These are phyloP conservation scores for Aotearoamyces nothofagi DNA, from an alignment of 2,329 filamentous ascomycete genomes.

Conservation along the genomic window DNA sequence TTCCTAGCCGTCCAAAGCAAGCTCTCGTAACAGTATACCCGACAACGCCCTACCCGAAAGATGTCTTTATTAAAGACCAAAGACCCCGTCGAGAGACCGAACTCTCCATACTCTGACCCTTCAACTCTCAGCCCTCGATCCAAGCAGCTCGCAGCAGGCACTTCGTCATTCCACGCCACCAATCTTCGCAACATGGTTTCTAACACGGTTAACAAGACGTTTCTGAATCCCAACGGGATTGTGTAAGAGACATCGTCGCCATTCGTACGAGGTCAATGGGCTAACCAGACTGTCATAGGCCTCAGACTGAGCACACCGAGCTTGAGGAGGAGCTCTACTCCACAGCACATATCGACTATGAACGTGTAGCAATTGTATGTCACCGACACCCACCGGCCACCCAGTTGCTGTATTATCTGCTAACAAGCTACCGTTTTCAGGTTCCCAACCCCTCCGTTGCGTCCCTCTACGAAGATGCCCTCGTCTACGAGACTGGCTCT, in stretches of 20 bases:
- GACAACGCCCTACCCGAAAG: too few species aligned
- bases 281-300: slow-evolving; percentile 32
- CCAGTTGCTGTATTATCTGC: slow-evolving; percentile 5
- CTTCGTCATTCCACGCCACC: slow-evolving; percentile 3
- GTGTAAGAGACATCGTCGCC: slow-evolving; percentile 8
- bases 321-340: slow-evolving; percentile 96
- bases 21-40: too few species aligned
- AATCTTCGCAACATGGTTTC: slow-evolving; percentile 14
- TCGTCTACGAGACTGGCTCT: slow-evolving; percentile 93
- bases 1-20: too few species aligned
- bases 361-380: slow-evolving; percentile 91
- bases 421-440: slow-evolving; percentile 23
- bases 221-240: slow-evolving; percentile 4
- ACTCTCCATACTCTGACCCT: slow-evolving; percentile 4
- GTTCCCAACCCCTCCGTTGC: slow-evolving; percentile 83
- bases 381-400: not conserved
- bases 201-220: slow-evolving; percentile 16
- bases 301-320: slow-evolving; percentile 80
- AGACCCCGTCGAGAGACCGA: too few species aligned
- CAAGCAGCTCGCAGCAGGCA: slow-evolving; percentile 4
- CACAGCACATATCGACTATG: slow-evolving; percentile 97
- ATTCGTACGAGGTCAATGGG: not conserved
- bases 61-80: too few species aligned
- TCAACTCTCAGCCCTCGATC: slow-evolving; percentile 2
- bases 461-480: slow-evolving; percentile 95